These are phyloP conservation scores for Coprinopsis sp. DNA, from an alignment of 768 basidiomycete species.

Conservation along the genomic window DNA sequence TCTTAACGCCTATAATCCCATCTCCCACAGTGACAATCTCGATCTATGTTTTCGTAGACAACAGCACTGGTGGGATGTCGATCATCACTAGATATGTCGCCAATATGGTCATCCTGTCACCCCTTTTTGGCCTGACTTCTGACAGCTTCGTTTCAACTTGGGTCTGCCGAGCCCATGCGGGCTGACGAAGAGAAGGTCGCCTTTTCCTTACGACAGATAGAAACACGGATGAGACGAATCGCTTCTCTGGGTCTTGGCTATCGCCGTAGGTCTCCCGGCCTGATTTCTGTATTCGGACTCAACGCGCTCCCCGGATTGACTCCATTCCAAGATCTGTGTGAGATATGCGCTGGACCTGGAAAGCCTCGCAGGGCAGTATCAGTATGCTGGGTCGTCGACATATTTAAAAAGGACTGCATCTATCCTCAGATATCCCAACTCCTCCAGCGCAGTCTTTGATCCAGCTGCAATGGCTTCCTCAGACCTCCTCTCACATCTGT, in stretches of 20 bases:
- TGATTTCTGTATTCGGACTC: conserved; percentile 3
- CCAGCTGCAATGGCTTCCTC: conserved; percentile 6
- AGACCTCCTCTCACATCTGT: conserved; percentile 20
- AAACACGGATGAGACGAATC: too few relatives aligned
- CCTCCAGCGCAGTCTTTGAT: conserved; percentile 4
- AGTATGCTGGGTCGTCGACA: not conserved
- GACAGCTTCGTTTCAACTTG: not conserved
- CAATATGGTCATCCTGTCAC: conserved; percentile 1
- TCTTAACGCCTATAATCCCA: not conserved
- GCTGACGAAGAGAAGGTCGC: not conserved
- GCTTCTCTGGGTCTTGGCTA: not conserved
- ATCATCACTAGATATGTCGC: not conserved
- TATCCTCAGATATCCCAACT: not conserved
- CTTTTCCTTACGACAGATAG: not conserved
- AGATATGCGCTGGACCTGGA: not conserved
- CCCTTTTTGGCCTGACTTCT: not conserved
- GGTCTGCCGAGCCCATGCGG: not conserved
- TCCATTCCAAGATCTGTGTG: conserved; percentile 1
- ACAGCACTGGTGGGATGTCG: not conserved
- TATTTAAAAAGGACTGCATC: not conserved
- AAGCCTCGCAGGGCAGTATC: too few relatives aligned
- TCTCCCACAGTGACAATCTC: not conserved
- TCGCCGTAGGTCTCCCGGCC: not conserved
- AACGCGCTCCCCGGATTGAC: conserved; percentile 3
- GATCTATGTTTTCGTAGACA: not conserved